Percentiles rank a stretch among this genome's conserved stretches.
phyloP scores from a whole-genome alignment of 2,329 filamentous ascomycete species.

The Eutypella sp. region DNA sequence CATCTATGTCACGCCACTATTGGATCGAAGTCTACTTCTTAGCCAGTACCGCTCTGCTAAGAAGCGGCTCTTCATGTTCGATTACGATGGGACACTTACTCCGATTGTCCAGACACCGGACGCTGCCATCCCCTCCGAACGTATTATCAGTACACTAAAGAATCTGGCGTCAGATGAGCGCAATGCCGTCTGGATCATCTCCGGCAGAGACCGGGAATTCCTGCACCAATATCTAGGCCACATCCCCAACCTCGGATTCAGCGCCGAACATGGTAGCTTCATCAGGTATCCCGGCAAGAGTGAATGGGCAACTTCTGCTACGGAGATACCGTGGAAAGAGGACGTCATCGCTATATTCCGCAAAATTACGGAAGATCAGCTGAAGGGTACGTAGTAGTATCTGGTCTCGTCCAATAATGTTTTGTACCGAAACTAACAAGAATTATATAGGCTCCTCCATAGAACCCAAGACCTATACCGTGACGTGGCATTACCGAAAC shows the following conservation, averaged over 20 bases:
- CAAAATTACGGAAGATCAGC: conserved; percentile 80
- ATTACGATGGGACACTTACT: conserved; percentile 95
- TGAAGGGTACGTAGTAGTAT: conserved; percentile 57
- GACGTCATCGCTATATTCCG: conserved; percentile 83
- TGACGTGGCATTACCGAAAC: conserved; percentile 96
- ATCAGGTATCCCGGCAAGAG: conserved; percentile 73
- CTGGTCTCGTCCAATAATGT: not conserved
- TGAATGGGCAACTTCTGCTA: conserved; percentile 85
- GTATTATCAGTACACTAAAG: conserved; percentile 74
- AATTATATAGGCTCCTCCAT: conserved; percentile 69
- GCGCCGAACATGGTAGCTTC: conserved; percentile 95
- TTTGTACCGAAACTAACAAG: not conserved
- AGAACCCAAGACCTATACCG: conserved; percentile 86
- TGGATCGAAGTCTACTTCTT: conserved; percentile 71
- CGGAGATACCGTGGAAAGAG: conserved; percentile 85
- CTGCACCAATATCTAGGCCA: conserved; percentile 88
- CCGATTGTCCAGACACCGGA: conserved; percentile 91
- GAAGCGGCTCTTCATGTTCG: conserved; percentile 93
- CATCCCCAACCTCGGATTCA: conserved; percentile 83
- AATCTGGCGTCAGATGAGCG: conserved; percentile 71
- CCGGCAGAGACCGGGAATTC: conserved; percentile 88
- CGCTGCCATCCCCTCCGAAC: conserved; percentile 80
- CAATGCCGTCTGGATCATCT: conserved; percentile 98
- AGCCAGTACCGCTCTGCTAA: conserved; percentile 68
- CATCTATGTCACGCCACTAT: conserved; percentile 70